These are phyloP conservation scores for Liquidambar formosana DNA, from an alignment of 164 flowering plant genomes.

Conservation along the genomic window DNA sequence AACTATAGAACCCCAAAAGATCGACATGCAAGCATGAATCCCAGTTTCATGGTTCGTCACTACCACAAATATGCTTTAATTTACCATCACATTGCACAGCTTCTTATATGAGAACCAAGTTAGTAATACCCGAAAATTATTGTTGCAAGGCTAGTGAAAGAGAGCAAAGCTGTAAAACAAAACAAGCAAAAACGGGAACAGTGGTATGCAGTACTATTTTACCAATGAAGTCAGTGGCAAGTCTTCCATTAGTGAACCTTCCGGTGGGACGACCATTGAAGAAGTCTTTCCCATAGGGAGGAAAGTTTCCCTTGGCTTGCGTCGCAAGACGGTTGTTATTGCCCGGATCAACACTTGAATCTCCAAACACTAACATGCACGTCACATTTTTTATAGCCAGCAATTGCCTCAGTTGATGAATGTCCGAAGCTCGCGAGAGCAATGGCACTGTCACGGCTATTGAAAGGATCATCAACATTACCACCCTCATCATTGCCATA, in stretches of 20 bases:
- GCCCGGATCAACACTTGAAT: slow-evolving; percentile 80
- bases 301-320: slow-evolving; percentile 47
- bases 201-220: slow-evolving; percentile 1
- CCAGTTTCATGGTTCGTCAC: no score
- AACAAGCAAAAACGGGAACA: not conserved
- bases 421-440: slow-evolving; percentile 16
- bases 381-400: slow-evolving; percentile 39
- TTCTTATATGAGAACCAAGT: no score
- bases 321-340: slow-evolving; percentile 59
- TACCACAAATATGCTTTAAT: no score
- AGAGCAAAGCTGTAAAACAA: no score
- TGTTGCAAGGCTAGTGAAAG: no score
- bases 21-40: no score
- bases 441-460: slow-evolving; percentile 8
- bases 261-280: slow-evolving; percentile 52
- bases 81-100: no score
- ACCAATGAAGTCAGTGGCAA: slow-evolving; percentile 73
- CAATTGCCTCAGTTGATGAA: slow-evolving; percentile 22
- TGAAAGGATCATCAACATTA: not conserved
- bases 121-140: no score
- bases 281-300: slow-evolving; percentile 72
- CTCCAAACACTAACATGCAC: slow-evolving; percentile 64
- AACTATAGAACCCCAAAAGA: no score
- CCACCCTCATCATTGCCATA: slow-evolving; percentile 4
- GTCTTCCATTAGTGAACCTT: slow-evolving; percentile 65